phyloP scores from a whole-genome alignment of 306 rosid species.

The Cucurbita argyrosperma region DNA sequence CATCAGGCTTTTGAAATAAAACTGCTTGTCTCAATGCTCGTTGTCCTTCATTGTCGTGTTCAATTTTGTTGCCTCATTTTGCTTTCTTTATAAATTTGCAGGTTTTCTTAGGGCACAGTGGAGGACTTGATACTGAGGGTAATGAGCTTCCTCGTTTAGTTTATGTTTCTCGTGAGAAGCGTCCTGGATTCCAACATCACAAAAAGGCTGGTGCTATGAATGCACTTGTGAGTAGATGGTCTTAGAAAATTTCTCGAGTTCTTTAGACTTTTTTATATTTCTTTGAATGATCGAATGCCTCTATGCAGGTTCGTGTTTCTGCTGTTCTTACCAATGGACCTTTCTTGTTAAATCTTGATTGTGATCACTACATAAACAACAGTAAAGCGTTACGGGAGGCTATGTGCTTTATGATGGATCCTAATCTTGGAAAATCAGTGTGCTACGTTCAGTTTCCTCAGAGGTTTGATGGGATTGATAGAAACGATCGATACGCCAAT shows the following conservation, averaged over 20 bases:
- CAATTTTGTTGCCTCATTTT: neutral
- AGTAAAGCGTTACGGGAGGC: conserved; percentile 97
- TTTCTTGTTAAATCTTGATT: conserved; percentile 91
- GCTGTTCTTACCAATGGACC: conserved; percentile 98
- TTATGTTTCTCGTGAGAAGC: conserved; percentile 99
- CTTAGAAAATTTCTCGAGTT: neutral
- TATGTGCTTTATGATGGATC: conserved; percentile 99
- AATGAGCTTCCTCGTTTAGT: conserved; percentile 89
- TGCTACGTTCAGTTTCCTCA: conserved; percentile 97
- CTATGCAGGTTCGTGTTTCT: conserved; percentile 80
- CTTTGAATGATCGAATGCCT: neutral
- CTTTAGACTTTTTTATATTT: neutral
- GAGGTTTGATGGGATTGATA: conserved; percentile 97
- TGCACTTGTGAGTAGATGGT: conserved; percentile 62
- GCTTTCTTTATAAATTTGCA: conserved; percentile 7
- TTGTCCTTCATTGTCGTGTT: neutral
- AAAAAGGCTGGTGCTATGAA: conserved; percentile 99
- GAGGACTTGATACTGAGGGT: conserved; percentile 88
- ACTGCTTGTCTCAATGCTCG: neutral
- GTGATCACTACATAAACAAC: conserved; percentile 97
- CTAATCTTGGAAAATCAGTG: conserved; percentile 82
- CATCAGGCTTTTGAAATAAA: conserved; percentile 4
- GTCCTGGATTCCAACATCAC: conserved; percentile 99
- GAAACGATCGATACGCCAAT: conserved; percentile 88
- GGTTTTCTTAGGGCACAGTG: conserved; percentile 99